phyloP scores from a whole-genome alignment of 257 asterid genomes.

The Solanum peruvianum region DNA sequence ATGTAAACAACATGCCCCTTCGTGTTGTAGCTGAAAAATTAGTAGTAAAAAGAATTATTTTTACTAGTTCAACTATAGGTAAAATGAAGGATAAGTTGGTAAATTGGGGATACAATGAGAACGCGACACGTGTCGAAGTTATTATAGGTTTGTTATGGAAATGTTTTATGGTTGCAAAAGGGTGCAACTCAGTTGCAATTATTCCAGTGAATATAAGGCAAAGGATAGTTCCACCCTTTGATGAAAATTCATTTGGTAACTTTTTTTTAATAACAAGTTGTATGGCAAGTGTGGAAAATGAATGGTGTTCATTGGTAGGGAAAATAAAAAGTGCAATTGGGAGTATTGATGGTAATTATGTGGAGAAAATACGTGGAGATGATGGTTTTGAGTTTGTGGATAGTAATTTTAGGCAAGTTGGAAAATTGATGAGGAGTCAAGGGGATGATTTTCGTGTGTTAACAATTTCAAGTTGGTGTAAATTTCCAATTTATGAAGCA shows the following conservation, averaged over 20 bases:
- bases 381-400: slow-evolving; percentile 23
- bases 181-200: slow-evolving; percentile 14
- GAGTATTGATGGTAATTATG: slow-evolving; percentile 11
- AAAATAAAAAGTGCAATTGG: slow-evolving; percentile 27
- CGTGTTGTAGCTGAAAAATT: slow-evolving; percentile 5
- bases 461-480: slow-evolving; percentile 31
- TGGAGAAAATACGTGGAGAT: slow-evolving; percentile 15
- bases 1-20: not conserved
- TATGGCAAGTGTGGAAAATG: not conserved
- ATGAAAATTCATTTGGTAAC: slow-evolving; percentile 49
- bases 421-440: not conserved
- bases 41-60: slow-evolving; percentile 18
- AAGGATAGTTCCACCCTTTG: slow-evolving; percentile 7
- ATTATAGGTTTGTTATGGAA: slow-evolving; percentile 43
- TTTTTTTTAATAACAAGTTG: slow-evolving; percentile 36
- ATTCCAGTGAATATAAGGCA: slow-evolving; percentile 48
- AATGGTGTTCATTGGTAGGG: slow-evolving; percentile 26
- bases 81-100: slow-evolving; percentile 5
- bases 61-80: slow-evolving; percentile 14
- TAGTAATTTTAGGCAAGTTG: slow-evolving; percentile 22
- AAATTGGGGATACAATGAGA: not conserved
- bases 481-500: slow-evolving; percentile 22
- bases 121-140: slow-evolving; percentile 33
- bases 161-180: slow-evolving; percentile 21
- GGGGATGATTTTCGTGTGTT: slow-evolving; percentile 10